Base-by-base conservation (phyloP, 768 basidiomycete genomes). In the Cyclocybe cylindracea region DNA sequence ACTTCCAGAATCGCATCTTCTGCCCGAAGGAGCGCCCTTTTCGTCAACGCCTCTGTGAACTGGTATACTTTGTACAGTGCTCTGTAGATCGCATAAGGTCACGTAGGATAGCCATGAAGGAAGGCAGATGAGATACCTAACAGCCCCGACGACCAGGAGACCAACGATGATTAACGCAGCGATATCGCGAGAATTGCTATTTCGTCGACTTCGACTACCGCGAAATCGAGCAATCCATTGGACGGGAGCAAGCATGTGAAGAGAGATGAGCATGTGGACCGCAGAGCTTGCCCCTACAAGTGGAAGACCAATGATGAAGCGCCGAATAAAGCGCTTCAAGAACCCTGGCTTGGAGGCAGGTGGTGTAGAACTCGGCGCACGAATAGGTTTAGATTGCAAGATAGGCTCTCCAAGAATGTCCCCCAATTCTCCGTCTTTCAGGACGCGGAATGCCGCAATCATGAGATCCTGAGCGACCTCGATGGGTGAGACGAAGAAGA, bases 1-100 rank as follows among this genome's bases (percentile, higher is more conserved):
- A 91, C 90, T 67, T 92, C 90, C 34, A 92, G 71, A 53, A 92
- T 91, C 2, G 84, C 86, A 65, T 90, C 86, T 63, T 92, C 90
- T 4, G 89, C 89, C 32, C 86, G 81, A 7, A 83, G 72, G 33
- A 92, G 72, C 16, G 87, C 48, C 18, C 82, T 76, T 61, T 85
- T 83, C 1, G 86, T 79, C 32, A 79, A 61, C 34, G 63, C 71
- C 61, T 87, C 77, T 2, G 87, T 91, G 32, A 85, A 61, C 48
- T 73, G 68, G 64, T 90, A 92, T 2, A 91, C 85, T 56, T 86
- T 78, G 61, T 78, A 80, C 31, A 92, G 61, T 9, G 90, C 87
- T 60, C 90, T 92, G 53, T 51, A 36, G 39, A 48, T 47, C 42
- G 41, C 55, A 35, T 52, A 53, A 59, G 33, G 50, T 55, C 48